A percentile compares a stretch with the other conserved stretches of the same genome.
Conservation (phyloP, 1,284 basidiomycete species). For the Entoloma clypeatum region DNA sequence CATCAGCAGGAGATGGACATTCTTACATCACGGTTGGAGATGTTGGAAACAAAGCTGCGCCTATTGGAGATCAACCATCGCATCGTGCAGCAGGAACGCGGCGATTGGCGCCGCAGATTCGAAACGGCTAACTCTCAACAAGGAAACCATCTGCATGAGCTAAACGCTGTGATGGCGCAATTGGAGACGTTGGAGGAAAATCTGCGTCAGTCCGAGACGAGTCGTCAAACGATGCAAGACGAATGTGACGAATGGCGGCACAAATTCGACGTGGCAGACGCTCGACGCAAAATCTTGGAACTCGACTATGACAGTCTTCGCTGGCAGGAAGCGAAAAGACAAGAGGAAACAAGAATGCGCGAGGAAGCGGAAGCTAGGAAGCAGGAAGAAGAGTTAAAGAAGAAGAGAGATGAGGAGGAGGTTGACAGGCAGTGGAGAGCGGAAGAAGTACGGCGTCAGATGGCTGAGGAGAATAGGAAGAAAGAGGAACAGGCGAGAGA, state of each 20-base stretch:
- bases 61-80: no score
- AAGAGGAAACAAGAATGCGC: constrained; percentile 10
- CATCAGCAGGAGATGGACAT: no score
- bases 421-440: no score
- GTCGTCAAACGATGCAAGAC: background rate
- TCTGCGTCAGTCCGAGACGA: background rate
- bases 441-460: no score
- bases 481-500: background rate
- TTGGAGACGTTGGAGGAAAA: background rate
- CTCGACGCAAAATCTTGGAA: constrained; percentile 22
- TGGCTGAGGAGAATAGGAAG: constrained; percentile 6
- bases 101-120: no score
- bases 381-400: no score
- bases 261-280: constrained; percentile 16
- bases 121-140: no score
- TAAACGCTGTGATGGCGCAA: constrained; percentile 1
- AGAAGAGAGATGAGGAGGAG: no score
- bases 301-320: constrained; percentile 20
- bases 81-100: no score
- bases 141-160: background rate
- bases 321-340: constrained; percentile 18
- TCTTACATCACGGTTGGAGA: no score
- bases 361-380: no score
- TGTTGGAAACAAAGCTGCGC: no score
- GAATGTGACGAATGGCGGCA: constrained; percentile 14